Conservation (phyloP, 805 yeast genomes). For the Kodamaea lidongshanica region DNA sequence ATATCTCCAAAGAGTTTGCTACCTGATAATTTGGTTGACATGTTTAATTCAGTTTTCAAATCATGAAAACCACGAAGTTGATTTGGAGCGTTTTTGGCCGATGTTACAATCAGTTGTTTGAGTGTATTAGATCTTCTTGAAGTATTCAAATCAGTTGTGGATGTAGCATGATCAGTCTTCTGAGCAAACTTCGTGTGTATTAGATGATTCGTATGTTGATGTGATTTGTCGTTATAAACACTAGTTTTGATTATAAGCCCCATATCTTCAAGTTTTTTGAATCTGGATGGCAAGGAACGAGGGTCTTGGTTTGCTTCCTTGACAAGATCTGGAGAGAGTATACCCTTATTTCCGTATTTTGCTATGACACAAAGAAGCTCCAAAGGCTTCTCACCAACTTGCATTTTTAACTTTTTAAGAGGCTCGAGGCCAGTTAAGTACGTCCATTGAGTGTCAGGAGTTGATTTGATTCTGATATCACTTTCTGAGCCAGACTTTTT, state of each 20-base stretch:
- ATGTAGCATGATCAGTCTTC: slow-evolving; percentile 17
- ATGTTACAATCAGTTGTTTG: slow-evolving; percentile 37
- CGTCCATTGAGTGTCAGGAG: slow-evolving; percentile 52
- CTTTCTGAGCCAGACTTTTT: slow-evolving; percentile 13
- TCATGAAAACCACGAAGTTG: slow-evolving; percentile 56
- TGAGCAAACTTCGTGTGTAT: slow-evolving; percentile 44
- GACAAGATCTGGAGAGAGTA: slow-evolving; percentile 53
- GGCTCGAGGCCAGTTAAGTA: slow-evolving; percentile 46
- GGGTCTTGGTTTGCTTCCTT: slow-evolving; percentile 60
- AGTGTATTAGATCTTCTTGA: slow-evolving; percentile 23
- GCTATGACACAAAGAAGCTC: slow-evolving; percentile 62
- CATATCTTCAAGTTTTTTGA: slow-evolving; percentile 46
- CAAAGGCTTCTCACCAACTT: slow-evolving; percentile 46
- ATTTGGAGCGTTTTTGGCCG: slow-evolving; percentile 53
- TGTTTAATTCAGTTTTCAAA: slow-evolving; percentile 51
- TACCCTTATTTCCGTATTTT: slow-evolving; percentile 48
- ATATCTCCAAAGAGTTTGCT: slow-evolving; percentile 46
- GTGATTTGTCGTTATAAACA: slow-evolving; percentile 29
- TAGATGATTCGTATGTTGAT: slow-evolving; percentile 50
- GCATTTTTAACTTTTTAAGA: slow-evolving; percentile 42
- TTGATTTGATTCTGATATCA: slow-evolving; percentile 28
- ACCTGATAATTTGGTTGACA: slow-evolving; percentile 35
- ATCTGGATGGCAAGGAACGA: slow-evolving; percentile 59
- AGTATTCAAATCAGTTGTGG: slow-evolving; percentile 15
- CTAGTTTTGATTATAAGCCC: slow-evolving; percentile 41